Evolutionary conservation across 768 basidiomycete genomes (phyloP).

Genomic region (Mycena haematopus): DNA sequence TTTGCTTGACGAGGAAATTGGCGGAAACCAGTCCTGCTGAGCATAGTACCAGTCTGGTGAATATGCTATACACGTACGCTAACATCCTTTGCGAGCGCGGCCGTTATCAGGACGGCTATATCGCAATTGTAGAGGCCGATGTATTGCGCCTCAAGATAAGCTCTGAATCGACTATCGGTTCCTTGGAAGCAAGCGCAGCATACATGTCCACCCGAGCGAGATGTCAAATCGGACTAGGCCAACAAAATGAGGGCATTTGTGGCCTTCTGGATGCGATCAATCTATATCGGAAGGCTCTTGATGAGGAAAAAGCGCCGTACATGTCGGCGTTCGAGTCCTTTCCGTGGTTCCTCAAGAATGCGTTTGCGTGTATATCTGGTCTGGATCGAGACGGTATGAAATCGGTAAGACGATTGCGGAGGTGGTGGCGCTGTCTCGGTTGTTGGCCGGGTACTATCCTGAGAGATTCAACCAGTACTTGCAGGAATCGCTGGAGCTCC

Average conservation of each 20-base stretch:
- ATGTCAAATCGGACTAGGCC: conserved; percentile 15
- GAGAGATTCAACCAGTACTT: conserved; percentile 8
- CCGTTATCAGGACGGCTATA: conserved; percentile 11
- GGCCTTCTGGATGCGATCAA: conserved; percentile 11
- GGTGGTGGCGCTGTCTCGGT: conserved; percentile 6
- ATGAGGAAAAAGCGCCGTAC: not conserved
- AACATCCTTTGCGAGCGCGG: conserved; percentile 15
- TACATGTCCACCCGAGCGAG: conserved; percentile 27
- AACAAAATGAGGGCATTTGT: conserved; percentile 2
- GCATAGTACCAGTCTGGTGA: conserved; percentile 15
- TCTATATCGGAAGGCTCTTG: conserved; percentile 7
- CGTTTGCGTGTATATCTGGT: conserved; percentile 8
- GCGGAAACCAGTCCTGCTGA: not conserved
- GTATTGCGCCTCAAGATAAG: not conserved
- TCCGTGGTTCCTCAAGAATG: conserved; percentile 29
- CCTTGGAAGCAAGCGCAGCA: conserved; percentile 22
- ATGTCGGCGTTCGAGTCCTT: conserved; percentile 24
- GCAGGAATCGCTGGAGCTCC: conserved; percentile 8
- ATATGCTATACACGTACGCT: conserved; percentile 26
- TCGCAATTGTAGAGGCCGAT: conserved; percentile 11
- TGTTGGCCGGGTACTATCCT: conserved; percentile 11
- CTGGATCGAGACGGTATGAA: conserved; percentile 2
- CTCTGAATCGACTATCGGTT: conserved; percentile 11
- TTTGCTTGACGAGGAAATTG: conserved; percentile 12
- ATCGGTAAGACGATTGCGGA: not conserved